Evolutionary conservation across 1,284 basidiomycete genomes (phyloP), one percentile per base, ranked within the genome.

Genomic region (Ustilago bromivora): DNA sequence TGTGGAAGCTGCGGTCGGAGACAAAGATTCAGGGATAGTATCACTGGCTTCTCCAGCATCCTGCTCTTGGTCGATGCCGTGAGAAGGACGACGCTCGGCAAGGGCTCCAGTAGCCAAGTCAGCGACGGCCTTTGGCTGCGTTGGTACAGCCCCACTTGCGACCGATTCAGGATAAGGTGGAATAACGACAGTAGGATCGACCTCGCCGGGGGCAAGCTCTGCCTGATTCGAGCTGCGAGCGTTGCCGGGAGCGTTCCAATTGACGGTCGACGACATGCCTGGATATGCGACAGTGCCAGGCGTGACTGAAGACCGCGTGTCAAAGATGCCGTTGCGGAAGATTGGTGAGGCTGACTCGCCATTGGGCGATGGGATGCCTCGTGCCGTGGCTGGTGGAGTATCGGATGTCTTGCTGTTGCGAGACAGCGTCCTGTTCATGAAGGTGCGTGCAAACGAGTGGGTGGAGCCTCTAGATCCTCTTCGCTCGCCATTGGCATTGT

Each of bases 31-130:
- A 11, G 66, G 31, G 2, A 69, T 57, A 32, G 63, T 61, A 32
- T 71, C 62, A 28, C 28, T 57, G 17, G 74, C 63, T 40, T 80
- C 78, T 15, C 57, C 55, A 2, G 57, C 62, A 36, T 71, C 67
- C 49, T 81, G 79, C 62, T 82, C 80, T 49, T 81, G 61, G 31
- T 80, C 73, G 58, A 81, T 72, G 15, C 79, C 80, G 8, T 68
- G 62, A 0, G 76, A 74, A 1, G 70, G 64, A 41, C 72, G 70
- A 47, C 73, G 63, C 41, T 63, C 36, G 8, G 65, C 57, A 13
- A 71, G 58, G 15, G 57, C 19, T 0, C 58, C 47, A 9, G 67
- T 51, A 31, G 66, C 19, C 19, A 66, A n/a, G 8, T 70, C 57
- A 13, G 38, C 28, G 2, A 75, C 40, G 19, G 5, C 13, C 19